A percentile compares a stretch with the other conserved stretches of the same genome.
phyloP scores from a whole-genome alignment of 345 rosid genomes.

The Cardamine resedifolia region DNA sequence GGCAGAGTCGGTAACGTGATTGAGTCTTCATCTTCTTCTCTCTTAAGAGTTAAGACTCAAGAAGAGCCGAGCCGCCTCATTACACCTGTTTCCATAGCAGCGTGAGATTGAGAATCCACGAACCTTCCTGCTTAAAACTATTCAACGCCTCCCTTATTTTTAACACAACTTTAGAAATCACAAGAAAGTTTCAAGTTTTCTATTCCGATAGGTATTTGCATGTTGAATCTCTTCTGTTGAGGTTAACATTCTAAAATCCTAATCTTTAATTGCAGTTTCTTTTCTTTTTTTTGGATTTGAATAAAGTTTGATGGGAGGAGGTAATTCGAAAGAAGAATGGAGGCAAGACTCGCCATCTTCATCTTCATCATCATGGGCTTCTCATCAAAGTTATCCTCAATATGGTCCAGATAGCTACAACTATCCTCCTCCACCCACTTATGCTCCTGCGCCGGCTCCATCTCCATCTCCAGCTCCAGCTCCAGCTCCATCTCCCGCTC shows the following conservation, averaged over 20 bases:
- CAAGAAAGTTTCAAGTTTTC: neutral
- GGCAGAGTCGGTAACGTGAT: neutral
- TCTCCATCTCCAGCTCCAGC: constrained; percentile 14
- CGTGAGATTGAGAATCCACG: too few species aligned
- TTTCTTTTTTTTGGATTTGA: neutral
- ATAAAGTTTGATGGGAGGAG: constrained; percentile 61
- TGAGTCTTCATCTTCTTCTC: neutral
- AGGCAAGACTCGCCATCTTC: constrained; percentile 31
- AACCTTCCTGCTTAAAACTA: neutral
- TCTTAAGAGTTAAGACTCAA: neutral
- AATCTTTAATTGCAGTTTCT: constrained; percentile 15
- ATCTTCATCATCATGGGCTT: constrained; percentile 53
- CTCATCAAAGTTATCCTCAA: constrained; percentile 41
- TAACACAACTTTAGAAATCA: neutral
- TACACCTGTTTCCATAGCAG: neutral
- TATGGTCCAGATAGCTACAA: constrained; percentile 51
- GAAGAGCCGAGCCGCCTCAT: neutral
- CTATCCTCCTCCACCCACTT: constrained; percentile 40
- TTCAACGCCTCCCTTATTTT: neutral
- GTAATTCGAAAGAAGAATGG: constrained; percentile 56
- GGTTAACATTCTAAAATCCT: neutral
- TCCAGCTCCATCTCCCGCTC: neutral
- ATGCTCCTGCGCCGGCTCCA: constrained; percentile 21
- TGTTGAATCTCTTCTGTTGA: neutral
- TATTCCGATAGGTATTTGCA: constrained; percentile 10